These are phyloP conservation scores for Hyaloscypha hepaticicola DNA, from an alignment of 495 filamentous ascomycete genomes.

Conservation along the genomic window DNA sequence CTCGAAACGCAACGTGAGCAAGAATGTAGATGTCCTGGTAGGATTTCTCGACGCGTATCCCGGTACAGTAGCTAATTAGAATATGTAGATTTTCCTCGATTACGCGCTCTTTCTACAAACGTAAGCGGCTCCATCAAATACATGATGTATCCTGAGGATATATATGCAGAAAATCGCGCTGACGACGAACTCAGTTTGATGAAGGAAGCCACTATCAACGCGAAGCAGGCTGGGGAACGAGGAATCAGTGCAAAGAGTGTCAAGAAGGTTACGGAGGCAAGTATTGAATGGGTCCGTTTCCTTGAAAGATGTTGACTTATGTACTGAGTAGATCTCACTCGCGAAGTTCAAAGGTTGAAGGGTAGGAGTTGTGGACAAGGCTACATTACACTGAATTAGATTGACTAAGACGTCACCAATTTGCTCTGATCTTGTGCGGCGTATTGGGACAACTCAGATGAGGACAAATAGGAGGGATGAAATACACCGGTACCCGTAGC, in stretches of 20 bases:
- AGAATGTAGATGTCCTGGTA: slow-evolving; percentile 87
- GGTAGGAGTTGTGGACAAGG: neutral
- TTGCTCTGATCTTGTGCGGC: neutral
- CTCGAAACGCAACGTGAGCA: slow-evolving; percentile 73
- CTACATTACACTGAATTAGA: neutral
- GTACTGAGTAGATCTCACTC: slow-evolving; percentile 41
- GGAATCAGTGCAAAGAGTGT: slow-evolving; percentile 71
- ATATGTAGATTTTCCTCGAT: slow-evolving; percentile 74
- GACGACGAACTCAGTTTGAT: slow-evolving; percentile 58
- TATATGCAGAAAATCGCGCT: slow-evolving; percentile 2
- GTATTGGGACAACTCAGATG: neutral
- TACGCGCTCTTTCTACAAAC: slow-evolving; percentile 89
- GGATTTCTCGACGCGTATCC: slow-evolving; percentile 32
- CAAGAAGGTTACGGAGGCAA: slow-evolving; percentile 73
- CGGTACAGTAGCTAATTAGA: neutral
- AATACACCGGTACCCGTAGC: no score
- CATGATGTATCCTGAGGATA: neutral
- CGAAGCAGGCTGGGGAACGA: slow-evolving; percentile 71
- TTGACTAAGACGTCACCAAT: neutral
- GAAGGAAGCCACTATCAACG: slow-evolving; percentile 77
- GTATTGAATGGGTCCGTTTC: slow-evolving; percentile 27
- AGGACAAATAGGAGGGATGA: neutral
- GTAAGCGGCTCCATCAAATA: slow-evolving; percentile 40
- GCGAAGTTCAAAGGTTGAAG: slow-evolving; percentile 74
- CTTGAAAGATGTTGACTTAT: neutral